A percentile compares a stretch with the other conserved stretches of the same genome.
Evolutionary conservation across 1,284 basidiomycete genomes (phyloP).

Genomic region (Rhodotorula sp.): DNA sequence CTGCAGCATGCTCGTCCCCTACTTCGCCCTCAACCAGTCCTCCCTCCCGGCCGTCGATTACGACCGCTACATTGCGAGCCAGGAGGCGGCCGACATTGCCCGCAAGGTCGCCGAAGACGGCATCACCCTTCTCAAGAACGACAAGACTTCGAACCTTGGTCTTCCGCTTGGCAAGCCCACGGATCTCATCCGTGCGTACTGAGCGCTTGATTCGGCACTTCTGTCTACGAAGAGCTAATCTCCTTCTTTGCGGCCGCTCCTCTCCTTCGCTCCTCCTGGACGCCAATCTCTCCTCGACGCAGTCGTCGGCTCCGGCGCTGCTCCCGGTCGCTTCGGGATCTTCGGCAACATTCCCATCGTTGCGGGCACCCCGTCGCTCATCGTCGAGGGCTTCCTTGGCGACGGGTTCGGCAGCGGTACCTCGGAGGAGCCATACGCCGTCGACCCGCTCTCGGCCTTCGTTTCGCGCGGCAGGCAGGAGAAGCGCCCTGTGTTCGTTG

Average conservation of each 20-base stretch:
- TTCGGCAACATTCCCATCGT: slow-evolving; percentile 3
- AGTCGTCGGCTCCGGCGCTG: slow-evolving; percentile 53
- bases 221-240: no score
- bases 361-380: not conserved
- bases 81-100: slow-evolving; percentile 55
- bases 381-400: not conserved
- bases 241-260: not conserved
- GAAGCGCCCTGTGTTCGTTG: slow-evolving; percentile 5
- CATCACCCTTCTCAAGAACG: slow-evolving; percentile 73
- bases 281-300: not conserved
- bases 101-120: slow-evolving; percentile 71
- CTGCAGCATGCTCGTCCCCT: slow-evolving; percentile 43
- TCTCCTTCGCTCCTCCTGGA: not conserved
- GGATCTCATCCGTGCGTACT: no score
- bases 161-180: no score
- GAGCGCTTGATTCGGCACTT: no score
- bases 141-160: slow-evolving; percentile 10
- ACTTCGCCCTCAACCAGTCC: slow-evolving; percentile 33
- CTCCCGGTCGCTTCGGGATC: slow-evolving; percentile 10
- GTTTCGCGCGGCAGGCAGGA: not conserved
- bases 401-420: slow-evolving; percentile 16
- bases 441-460: slow-evolving; percentile 12
- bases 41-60: slow-evolving; percentile 51
- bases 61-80: slow-evolving; percentile 48
- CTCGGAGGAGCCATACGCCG: not conserved